Evolutionary conservation across 768 basidiomycete species (phyloP).

Genomic region (Amanita rubescens): DNA sequence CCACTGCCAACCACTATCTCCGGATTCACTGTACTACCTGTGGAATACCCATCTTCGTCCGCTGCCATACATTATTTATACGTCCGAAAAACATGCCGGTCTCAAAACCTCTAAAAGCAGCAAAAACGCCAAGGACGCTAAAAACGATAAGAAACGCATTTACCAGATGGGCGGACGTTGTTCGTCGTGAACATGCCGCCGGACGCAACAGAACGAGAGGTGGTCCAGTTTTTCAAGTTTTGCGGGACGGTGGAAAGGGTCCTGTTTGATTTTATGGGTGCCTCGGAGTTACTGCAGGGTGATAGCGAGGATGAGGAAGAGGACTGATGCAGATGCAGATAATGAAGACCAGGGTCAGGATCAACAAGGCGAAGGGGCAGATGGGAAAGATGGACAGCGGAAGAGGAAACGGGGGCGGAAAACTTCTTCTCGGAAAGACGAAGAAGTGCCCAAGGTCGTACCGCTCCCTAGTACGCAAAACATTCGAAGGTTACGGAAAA

Average conservation of each 20-base stretch:
- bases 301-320: constrained; percentile 29
- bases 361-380: not conserved
- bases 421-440: constrained; percentile 21
- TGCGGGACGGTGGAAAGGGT: constrained; percentile 76
- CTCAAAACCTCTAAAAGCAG: constrained; percentile 32
- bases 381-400: constrained; percentile 24
- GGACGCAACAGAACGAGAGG: constrained; percentile 77
- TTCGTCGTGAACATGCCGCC: constrained; percentile 89
- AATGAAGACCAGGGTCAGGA: too few relatives aligned
- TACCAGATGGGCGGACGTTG: constrained; percentile 59
- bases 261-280: constrained; percentile 47
- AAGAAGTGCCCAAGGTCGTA: constrained; percentile 38
- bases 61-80: constrained; percentile 63
- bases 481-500: constrained; percentile 50
- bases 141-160: constrained; percentile 12
- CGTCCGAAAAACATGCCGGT: constrained; percentile 53
- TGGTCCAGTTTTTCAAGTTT: constrained; percentile 68
- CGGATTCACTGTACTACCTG: constrained; percentile 44
- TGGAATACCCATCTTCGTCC: constrained; percentile 33
- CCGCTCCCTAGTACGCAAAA: constrained; percentile 50
- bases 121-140: constrained; percentile 13
- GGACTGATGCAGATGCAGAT: constrained; percentile 21
- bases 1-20: constrained; percentile 21
- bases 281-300: constrained; percentile 25
- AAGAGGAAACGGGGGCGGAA: constrained; percentile 33